These are phyloP conservation scores for Spinacia oleracea DNA, from an alignment of 179 eudicot genomes.

Conservation along the genomic window DNA sequence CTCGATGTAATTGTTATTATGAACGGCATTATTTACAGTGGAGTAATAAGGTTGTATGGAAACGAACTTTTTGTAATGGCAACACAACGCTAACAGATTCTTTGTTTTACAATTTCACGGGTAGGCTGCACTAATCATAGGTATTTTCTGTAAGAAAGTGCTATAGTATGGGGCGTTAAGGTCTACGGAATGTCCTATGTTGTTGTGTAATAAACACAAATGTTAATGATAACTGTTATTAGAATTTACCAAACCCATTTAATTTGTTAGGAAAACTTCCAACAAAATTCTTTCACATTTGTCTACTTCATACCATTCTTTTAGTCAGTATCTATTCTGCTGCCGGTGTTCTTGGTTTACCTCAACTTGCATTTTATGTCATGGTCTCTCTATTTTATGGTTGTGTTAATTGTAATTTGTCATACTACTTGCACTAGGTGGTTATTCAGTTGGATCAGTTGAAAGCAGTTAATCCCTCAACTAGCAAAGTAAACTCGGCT, in stretches of 20 bases:
- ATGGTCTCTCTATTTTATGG: not conserved
- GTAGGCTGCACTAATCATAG: not conserved
- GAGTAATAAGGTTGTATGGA: not conserved
- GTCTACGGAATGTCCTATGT: not conserved
- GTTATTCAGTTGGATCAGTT: slow-evolving; percentile 75
- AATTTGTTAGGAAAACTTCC: not conserved
- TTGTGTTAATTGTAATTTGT: slow-evolving; percentile 19
- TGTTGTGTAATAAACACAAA: not conserved
- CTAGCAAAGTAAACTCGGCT: slow-evolving; percentile 72
- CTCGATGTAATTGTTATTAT: not conserved
- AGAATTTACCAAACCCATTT: not conserved
- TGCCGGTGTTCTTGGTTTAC: not conserved
- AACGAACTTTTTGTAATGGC: not conserved
- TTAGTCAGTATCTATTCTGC: not conserved
- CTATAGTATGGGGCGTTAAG: too few species aligned
- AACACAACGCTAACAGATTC: not conserved
- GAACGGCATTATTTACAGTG: not conserved
- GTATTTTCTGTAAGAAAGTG: too few species aligned
- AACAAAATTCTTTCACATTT: not conserved
- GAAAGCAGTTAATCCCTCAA: slow-evolving; percentile 82
- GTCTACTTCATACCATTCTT: not conserved
- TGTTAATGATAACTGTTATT: not conserved
- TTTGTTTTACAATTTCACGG: not conserved
- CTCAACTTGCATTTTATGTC: not conserved
- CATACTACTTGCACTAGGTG: slow-evolving; percentile 44